phyloP scores from a whole-genome alignment of 1,139 yeast genomes.

The Candida gigantensis region DNA sequence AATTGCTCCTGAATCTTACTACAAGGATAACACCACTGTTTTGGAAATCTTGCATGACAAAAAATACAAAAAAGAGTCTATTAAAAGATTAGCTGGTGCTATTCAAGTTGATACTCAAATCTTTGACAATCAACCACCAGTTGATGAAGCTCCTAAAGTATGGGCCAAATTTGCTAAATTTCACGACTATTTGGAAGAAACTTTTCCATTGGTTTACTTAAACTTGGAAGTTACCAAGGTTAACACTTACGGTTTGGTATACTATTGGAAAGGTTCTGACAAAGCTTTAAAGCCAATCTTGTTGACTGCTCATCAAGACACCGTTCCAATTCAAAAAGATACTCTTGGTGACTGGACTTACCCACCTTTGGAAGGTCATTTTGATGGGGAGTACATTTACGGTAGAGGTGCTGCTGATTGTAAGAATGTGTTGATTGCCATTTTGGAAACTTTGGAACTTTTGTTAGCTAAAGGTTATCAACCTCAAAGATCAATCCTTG shows the following conservation, averaged over 20 bases:
- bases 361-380: slow-evolving; percentile 71
- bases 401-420: slow-evolving; percentile 49
- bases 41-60: slow-evolving; percentile 32
- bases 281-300: slow-evolving; percentile 58
- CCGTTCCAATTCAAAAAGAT: slow-evolving; percentile 72
- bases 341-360: slow-evolving; percentile 62
- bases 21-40: slow-evolving; percentile 37
- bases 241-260: slow-evolving; percentile 67
- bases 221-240: slow-evolving; percentile 54
- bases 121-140: slow-evolving; percentile 45
- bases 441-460: slow-evolving; percentile 41
- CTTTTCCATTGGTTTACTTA: slow-evolving; percentile 61
- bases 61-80: slow-evolving; percentile 35
- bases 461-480: slow-evolving; percentile 28
- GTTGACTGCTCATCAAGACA: slow-evolving; percentile 79
- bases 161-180: slow-evolving; percentile 52
- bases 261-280: slow-evolving; percentile 65
- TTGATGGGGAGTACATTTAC: slow-evolving; percentile 51
- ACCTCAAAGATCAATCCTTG: slow-evolving; percentile 40
- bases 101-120: slow-evolving; percentile 48
- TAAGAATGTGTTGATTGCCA: slow-evolving; percentile 40
- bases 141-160: slow-evolving; percentile 34
- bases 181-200: slow-evolving; percentile 52
- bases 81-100: slow-evolving; percentile 41
- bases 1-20: slow-evolving; percentile 32